A percentile compares a stretch with the other conserved stretches of the same genome.
phyloP scores from a whole-genome alignment of 257 asterid genomes.

The Catharanthus roseus region DNA sequence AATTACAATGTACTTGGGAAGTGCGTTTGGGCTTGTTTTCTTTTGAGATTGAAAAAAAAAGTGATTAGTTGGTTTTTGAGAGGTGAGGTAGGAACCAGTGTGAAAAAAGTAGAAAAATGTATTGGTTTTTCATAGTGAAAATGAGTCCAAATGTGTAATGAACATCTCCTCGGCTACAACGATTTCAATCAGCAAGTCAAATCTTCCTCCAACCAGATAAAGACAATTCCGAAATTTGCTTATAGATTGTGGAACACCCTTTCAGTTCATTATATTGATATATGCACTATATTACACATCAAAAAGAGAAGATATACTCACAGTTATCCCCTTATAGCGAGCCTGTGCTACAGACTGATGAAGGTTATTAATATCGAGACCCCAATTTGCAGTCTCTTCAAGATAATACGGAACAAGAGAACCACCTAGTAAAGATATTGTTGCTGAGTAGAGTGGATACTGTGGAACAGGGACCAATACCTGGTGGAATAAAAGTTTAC shows the following conservation, averaged over 20 bases:
- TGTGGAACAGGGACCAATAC: slow-evolving; percentile 98
- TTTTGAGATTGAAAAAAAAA: too few species aligned
- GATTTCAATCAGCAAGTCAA: too few species aligned
- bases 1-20: not conserved
- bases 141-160: too few species aligned
- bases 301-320: slow-evolving; percentile 29
- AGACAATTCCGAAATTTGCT: too few species aligned
- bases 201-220: too few species aligned
- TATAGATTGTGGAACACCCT: not conserved
- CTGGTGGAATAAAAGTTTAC: slow-evolving; percentile 24
- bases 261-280: not conserved
- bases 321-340: slow-evolving; percentile 82
- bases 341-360: slow-evolving; percentile 79
- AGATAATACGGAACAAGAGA: slow-evolving; percentile 93
- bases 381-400: slow-evolving; percentile 98
- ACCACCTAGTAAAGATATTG: slow-evolving; percentile 83
- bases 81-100: too few species aligned
- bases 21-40: too few species aligned
- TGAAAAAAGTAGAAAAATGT: too few species aligned
- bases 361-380: slow-evolving; percentile 79
- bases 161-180: too few species aligned
- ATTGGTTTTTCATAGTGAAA: too few species aligned
- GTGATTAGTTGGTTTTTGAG: too few species aligned
- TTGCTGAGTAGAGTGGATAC: slow-evolving; percentile 94
- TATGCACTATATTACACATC: not conserved